These are phyloP conservation scores for Coelomomyces lativittatus DNA, from an alignment of 371 early-diverging fungal species.

Conservation along the genomic window DNA sequence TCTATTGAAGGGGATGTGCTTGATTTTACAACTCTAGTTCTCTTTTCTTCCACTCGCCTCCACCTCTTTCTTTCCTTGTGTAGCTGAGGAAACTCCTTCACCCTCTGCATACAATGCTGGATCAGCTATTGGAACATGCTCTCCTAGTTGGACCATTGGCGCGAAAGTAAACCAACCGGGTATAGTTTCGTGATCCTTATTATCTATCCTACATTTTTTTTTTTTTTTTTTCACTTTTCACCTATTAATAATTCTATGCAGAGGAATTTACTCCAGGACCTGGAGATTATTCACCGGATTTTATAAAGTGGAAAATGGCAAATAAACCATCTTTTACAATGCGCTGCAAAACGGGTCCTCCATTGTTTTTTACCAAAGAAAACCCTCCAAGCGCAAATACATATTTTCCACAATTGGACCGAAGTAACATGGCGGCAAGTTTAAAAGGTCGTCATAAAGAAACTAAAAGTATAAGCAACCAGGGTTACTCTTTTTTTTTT, in stretches of 20 bases:
- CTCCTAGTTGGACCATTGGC: background rate
- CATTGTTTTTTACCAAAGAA: background rate
- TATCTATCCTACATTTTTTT: background rate
- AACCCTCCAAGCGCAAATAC: background rate
- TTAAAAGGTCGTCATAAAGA: background rate
- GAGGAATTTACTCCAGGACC: background rate
- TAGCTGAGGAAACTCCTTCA: background rate
- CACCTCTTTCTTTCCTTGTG: background rate
- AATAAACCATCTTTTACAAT: background rate
- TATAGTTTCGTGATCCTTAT: background rate
- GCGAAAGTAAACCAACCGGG: background rate
- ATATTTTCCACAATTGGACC: background rate
- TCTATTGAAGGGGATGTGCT: background rate
- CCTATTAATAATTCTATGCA: too few species aligned
- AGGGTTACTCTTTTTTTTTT: background rate
- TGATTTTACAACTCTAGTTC: background rate
- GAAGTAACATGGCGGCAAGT: background rate
- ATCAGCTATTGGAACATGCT: background rate
- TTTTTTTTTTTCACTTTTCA: background rate
- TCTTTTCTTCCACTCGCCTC: background rate
- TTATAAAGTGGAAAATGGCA: background rate
- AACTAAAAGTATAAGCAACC: background rate
- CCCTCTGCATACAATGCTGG: background rate
- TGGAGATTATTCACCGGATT: background rate
- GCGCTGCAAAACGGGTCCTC: constrained; percentile 1